Evolutionary conservation across 805 yeast genomes (phyloP).

Genomic region (Scheffersomyces ergatensis): DNA sequence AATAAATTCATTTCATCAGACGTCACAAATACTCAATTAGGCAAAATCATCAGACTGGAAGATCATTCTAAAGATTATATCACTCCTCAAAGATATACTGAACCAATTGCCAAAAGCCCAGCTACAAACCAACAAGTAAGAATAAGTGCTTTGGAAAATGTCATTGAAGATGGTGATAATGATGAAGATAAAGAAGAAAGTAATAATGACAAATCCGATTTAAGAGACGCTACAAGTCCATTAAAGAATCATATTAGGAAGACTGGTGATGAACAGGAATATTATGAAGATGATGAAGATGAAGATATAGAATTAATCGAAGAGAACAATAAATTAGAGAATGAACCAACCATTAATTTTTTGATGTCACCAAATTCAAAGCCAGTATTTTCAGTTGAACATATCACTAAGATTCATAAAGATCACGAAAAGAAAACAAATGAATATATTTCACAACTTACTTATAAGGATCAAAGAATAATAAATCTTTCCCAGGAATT

Average conservation of each 20-base stretch:
- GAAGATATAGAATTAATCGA: constrained; percentile 9
- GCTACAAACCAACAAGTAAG: constrained; percentile 21
- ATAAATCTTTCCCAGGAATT: neutral
- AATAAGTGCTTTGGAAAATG: constrained; percentile 7
- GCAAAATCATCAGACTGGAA: constrained; percentile 11
- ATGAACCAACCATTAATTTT: constrained; percentile 30
- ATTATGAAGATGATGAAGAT: neutral
- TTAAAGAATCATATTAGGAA: constrained; percentile 11
- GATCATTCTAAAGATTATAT: constrained; percentile 14
- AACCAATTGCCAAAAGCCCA: constrained; percentile 28
- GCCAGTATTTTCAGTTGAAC: constrained; percentile 28
- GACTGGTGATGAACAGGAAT: neutral
- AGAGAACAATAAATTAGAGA: constrained; percentile 8
- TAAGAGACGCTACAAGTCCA: constrained; percentile 18
- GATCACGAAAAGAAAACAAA: constrained; percentile 10
- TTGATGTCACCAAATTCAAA: constrained; percentile 30
- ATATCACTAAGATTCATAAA: constrained; percentile 21
- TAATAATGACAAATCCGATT: constrained; percentile 5
- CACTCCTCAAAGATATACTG: constrained; percentile 30
- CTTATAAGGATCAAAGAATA: neutral
- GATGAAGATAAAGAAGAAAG: constrained; percentile 10
- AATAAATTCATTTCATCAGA: neutral
- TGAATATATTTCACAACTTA: constrained; percentile 3
- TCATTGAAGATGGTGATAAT: constrained; percentile 9
- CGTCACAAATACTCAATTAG: constrained; percentile 13